Conservation (phyloP, 1,284 basidiomycete species). For the Puccinia horiana region DNA sequence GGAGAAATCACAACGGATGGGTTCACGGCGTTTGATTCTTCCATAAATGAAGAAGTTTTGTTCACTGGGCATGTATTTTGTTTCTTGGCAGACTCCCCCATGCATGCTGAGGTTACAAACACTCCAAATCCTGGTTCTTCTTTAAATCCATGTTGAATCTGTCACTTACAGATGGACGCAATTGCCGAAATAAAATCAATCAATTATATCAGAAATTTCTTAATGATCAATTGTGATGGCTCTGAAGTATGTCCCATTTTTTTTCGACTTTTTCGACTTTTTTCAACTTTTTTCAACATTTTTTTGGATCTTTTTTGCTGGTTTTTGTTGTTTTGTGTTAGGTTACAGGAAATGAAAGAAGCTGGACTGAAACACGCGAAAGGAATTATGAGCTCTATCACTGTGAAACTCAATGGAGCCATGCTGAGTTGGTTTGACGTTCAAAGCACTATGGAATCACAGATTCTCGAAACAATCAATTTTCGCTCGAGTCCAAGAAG, state of each 20-base stretch:
- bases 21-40: too few relatives aligned
- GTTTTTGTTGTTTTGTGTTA: not conserved
- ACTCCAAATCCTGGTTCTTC: too few relatives aligned
- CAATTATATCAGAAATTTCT: not conserved
- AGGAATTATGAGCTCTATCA: not conserved
- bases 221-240: not conserved
- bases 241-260: not conserved
- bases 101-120: too few relatives aligned
- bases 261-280: not conserved
- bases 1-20: too few relatives aligned
- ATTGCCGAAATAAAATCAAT: too few relatives aligned
- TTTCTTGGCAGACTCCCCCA: too few relatives aligned
- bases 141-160: too few relatives aligned
- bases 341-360: not conserved
- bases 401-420: too few relatives aligned
- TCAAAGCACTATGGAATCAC: not conserved
- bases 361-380: not conserved
- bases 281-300: not conserved
- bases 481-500: too few relatives aligned
- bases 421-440: not conserved
- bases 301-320: not conserved
- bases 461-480: not conserved
- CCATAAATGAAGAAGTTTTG: too few relatives aligned
- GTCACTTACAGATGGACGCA: too few relatives aligned
- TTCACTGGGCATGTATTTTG: not conserved